These are phyloP conservation scores for Lachancea fermentati DNA, from an alignment of 805 yeast species.

Conservation along the genomic window DNA sequence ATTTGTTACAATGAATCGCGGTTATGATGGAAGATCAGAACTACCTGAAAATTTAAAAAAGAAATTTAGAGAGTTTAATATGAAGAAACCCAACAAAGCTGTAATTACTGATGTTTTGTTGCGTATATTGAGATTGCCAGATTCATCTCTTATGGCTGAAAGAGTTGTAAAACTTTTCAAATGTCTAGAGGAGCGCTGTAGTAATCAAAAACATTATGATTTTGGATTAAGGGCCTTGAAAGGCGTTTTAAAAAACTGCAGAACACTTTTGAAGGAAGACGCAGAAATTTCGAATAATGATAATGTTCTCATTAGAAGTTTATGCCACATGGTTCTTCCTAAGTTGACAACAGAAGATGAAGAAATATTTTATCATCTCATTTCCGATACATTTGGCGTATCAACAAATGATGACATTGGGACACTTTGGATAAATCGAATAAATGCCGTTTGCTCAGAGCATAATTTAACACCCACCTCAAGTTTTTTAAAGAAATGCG, in stretches of 20 bases:
- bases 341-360: conserved; percentile 55
- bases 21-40: conserved; percentile 73
- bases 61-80: conserved; percentile 68
- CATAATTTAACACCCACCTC: conserved; percentile 34
- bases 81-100: conserved; percentile 65
- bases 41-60: conserved; percentile 83
- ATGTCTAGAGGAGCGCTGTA: conserved; percentile 36
- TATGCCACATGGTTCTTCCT: conserved; percentile 63
- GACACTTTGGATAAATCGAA: conserved; percentile 1
- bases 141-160: conserved; percentile 41
- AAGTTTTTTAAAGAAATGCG: conserved; percentile 47
- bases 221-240: conserved; percentile 85
- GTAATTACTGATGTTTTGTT: conserved; percentile 68
- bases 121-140: conserved; percentile 61
- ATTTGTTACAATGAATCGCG: conserved; percentile 89
- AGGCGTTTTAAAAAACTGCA: conserved; percentile 55
- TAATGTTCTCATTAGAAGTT: conserved; percentile 42
- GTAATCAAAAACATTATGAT: conserved; percentile 73
- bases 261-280: conserved; percentile 36
- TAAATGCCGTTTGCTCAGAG: conserved; percentile 28
- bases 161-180: conserved; percentile 51
- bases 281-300: conserved; percentile 6
- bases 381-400: conserved; percentile 27
- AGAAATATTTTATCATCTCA: conserved; percentile 30
- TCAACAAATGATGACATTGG: conserved; percentile 22